phyloP scores from a whole-genome alignment of 208 protist genomes.

The Trypanosoma platydactyli region DNA sequence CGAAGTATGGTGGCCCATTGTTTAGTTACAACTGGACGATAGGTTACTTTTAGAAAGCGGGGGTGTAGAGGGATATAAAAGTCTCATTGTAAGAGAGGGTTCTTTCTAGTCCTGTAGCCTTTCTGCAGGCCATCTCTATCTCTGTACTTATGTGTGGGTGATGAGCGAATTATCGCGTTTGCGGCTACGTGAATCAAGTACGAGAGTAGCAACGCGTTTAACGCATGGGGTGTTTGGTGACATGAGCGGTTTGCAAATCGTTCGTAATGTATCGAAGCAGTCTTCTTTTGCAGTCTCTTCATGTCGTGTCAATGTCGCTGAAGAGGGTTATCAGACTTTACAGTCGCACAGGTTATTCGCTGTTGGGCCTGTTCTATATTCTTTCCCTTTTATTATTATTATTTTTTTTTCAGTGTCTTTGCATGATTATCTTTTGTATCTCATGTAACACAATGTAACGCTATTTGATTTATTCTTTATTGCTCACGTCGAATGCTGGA shows the following conservation, averaged over 20 bases:
- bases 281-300: too few relatives aligned
- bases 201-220: too few relatives aligned
- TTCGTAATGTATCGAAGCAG: too few relatives aligned
- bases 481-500: background rate
- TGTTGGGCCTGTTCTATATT: background rate
- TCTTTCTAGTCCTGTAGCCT: too few relatives aligned
- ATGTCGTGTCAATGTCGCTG: too few relatives aligned
- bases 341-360: background rate
- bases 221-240: too few relatives aligned
- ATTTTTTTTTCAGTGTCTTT: conserved; percentile 17
- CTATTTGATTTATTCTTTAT: background rate
- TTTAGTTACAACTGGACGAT: conserved; percentile 92
- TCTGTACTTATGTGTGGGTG: background rate
- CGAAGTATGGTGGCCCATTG: conserved; percentile 81
- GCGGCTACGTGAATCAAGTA: too few relatives aligned
- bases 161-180: too few relatives aligned
- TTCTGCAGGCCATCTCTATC: background rate
- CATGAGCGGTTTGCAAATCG: too few relatives aligned
- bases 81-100: background rate
- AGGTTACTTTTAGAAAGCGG: conserved; percentile 73
- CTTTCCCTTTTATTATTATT: conserved; percentile 22
- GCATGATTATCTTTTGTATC: background rate
- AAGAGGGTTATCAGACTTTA: too few relatives aligned
- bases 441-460: background rate
- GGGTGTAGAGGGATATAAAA: background rate